Conservation (phyloP, 352 stramenopile genomes). For the Halophytophthora batemanensis region DNA sequence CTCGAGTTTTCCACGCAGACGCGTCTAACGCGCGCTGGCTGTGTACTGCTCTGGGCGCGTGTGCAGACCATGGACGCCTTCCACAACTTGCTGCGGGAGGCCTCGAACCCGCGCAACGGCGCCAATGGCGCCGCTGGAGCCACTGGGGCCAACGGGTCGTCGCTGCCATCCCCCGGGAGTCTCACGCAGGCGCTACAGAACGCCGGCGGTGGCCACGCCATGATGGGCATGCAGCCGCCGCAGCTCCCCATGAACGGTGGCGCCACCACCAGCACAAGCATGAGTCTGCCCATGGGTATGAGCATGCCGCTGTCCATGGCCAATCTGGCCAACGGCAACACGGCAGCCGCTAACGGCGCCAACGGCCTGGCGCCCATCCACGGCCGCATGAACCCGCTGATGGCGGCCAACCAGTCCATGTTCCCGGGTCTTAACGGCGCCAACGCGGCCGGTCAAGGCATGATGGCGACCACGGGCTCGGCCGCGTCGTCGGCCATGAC, state of each 20-base stretch:
- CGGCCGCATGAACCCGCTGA: slow-evolving; percentile 66
- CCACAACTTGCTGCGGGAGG: slow-evolving; percentile 74
- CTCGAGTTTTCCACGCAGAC: too few relatives aligned
- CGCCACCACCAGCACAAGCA: slow-evolving; percentile 12
- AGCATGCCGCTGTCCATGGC: slow-evolving; percentile 52
- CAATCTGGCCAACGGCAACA: slow-evolving; percentile 30
- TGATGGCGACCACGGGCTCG: not conserved
- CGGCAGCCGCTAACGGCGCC: slow-evolving; percentile 1
- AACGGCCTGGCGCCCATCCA: slow-evolving; percentile 64
- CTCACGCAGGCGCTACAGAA: slow-evolving; percentile 37
- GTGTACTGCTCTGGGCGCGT: not conserved
- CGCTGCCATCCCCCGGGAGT: slow-evolving; percentile 22
- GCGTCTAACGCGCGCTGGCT: too few relatives aligned
- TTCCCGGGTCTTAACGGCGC: slow-evolving; percentile 53
- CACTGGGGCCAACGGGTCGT: slow-evolving; percentile 14
- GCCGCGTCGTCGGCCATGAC: slow-evolving; percentile 16
- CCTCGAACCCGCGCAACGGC: slow-evolving; percentile 49
- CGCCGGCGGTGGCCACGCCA: slow-evolving; percentile 26
- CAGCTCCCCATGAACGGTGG: slow-evolving; percentile 14
- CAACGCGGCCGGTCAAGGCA: slow-evolving; percentile 1
- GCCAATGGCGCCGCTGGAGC: slow-evolving; percentile 8
- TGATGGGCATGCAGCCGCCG: slow-evolving; percentile 40
- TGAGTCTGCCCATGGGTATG: slow-evolving; percentile 65
- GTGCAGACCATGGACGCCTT: slow-evolving; percentile 63
- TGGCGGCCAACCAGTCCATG: slow-evolving; percentile 57